Conservation (phyloP, 2,329 filamentous ascomycete genomes). For the Trichoderma gracile region DNA sequence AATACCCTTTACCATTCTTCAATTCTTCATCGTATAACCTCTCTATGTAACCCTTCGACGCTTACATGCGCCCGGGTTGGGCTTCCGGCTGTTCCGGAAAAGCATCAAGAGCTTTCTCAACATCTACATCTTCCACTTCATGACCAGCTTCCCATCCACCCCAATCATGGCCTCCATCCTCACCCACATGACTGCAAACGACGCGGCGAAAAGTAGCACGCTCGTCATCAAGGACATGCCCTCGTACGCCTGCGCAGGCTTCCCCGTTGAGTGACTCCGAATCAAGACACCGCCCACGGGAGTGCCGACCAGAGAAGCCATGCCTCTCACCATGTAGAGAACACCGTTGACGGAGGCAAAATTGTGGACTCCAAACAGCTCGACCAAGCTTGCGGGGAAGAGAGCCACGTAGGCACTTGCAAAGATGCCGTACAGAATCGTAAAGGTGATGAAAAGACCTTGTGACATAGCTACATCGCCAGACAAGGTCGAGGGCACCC, state of each 20-base stretch:
- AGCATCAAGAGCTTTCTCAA: neutral
- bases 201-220: neutral
- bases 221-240: constrained; percentile 11
- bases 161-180: constrained; percentile 14
- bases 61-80: neutral
- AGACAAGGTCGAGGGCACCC: constrained; percentile 15
- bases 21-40: too few relatives aligned
- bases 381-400: constrained; percentile 12
- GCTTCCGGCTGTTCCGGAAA: neutral
- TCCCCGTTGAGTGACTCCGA: constrained; percentile 9
- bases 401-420: constrained; percentile 12
- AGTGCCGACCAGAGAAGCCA: constrained; percentile 18
- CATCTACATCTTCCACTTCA: constrained; percentile 15
- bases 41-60: too few relatives aligned
- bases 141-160: constrained; percentile 8
- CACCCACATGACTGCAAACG: constrained; percentile 10
- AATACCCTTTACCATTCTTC: too few relatives aligned
- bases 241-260: constrained; percentile 4
- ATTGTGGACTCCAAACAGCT: constrained; percentile 9
- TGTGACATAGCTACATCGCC: neutral
- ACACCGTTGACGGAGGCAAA: constrained; percentile 12
- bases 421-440: constrained; percentile 6
- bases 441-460: constrained; percentile 13
- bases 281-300: constrained; percentile 16
- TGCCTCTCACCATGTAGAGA: constrained; percentile 8